phyloP scores from a whole-genome alignment of 1,284 basidiomycete genomes.

The Trichosporon asahii region DNA sequence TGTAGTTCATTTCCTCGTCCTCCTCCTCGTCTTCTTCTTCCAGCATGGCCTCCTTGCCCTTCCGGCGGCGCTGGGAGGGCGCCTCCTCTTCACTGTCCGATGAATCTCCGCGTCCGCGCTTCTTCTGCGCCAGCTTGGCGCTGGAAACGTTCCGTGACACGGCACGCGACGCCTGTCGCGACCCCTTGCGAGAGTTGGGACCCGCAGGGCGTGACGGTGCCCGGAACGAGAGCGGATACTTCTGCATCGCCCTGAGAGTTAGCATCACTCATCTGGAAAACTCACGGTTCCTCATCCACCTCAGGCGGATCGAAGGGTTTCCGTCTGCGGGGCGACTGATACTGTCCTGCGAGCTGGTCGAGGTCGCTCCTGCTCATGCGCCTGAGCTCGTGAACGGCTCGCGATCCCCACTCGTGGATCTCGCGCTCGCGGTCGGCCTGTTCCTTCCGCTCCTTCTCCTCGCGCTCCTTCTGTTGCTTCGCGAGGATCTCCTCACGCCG shows the following conservation, averaged over 20 bases:
- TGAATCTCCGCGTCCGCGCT: neutral
- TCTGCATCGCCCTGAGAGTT: neutral
- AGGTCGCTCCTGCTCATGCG: constrained; percentile 4
- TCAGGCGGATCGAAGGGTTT: constrained; percentile 5
- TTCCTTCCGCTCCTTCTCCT: constrained; percentile 13
- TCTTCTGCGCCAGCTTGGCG: neutral
- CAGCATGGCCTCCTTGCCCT: neutral
- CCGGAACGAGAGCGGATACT: neutral
- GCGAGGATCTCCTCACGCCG: constrained; percentile 18
- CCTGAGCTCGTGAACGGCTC: constrained; percentile 14
- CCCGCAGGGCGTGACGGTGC: neutral
- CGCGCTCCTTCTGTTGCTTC: neutral
- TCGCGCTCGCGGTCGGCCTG: constrained; percentile 18
- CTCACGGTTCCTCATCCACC: constrained; percentile 15
- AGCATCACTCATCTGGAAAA: neutral
- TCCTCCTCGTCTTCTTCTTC: constrained; percentile 15
- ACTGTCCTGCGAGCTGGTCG: constrained; percentile 4
- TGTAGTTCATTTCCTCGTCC: constrained; percentile 6
- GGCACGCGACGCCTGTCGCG: neutral
- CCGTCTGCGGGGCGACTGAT: neutral
- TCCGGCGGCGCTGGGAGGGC: neutral
- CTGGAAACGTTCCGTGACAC: neutral
- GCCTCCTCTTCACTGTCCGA: neutral
- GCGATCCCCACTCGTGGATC: constrained; percentile 23
- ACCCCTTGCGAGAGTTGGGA: neutral